Evolutionary conservation across 2,329 filamentous ascomycete species (phyloP).

Genomic region (Sporothrix phasma): DNA sequence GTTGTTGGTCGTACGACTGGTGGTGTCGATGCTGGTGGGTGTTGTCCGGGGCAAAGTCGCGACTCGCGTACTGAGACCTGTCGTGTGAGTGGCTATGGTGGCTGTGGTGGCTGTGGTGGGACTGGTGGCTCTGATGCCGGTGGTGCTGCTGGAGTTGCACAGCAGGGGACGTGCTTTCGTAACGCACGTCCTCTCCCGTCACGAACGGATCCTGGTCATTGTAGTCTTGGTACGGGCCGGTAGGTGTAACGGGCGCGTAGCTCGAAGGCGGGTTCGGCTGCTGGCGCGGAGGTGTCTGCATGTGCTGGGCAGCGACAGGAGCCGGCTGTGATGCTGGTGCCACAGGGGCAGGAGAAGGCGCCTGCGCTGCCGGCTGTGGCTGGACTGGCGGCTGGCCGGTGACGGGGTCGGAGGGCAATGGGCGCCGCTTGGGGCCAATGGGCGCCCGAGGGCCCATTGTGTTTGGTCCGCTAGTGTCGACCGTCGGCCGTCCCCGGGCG

Average conservation of each 20-base stretch:
- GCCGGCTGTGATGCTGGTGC: background rate
- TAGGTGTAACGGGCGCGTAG: slow-evolving; percentile 4
- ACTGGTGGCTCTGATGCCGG: background rate
- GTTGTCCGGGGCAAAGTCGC: slow-evolving; percentile 3
- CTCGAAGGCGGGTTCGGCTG: slow-evolving; percentile 38
- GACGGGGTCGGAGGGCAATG: slow-evolving; percentile 70
- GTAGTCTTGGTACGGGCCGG: slow-evolving; percentile 10
- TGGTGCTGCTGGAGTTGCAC: slow-evolving; percentile 7
- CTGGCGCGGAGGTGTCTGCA: slow-evolving; percentile 26
- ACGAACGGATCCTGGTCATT: slow-evolving; percentile 10
- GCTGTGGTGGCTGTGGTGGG: slow-evolving; percentile 7
- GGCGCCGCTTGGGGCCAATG: slow-evolving; percentile 60
- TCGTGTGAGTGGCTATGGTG: slow-evolving; percentile 13
- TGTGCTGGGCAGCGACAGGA: slow-evolving; percentile 16
- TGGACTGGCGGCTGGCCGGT: slow-evolving; percentile 40
- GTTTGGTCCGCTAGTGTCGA: slow-evolving; percentile 33
- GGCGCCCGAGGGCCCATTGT: slow-evolving; percentile 31
- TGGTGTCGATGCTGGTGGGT: background rate
- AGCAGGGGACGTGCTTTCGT: slow-evolving; percentile 37
- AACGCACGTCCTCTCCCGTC: slow-evolving; percentile 29
- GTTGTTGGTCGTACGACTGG: slow-evolving; percentile 24
- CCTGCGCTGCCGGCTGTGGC: slow-evolving; percentile 31
- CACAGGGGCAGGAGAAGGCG: slow-evolving; percentile 28
- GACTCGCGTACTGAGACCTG: slow-evolving; percentile 7
- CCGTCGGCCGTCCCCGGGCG: background rate